phyloP scores from a whole-genome alignment of 2,329 filamentous ascomycete genomes.

The Aspergillus persii region DNA sequence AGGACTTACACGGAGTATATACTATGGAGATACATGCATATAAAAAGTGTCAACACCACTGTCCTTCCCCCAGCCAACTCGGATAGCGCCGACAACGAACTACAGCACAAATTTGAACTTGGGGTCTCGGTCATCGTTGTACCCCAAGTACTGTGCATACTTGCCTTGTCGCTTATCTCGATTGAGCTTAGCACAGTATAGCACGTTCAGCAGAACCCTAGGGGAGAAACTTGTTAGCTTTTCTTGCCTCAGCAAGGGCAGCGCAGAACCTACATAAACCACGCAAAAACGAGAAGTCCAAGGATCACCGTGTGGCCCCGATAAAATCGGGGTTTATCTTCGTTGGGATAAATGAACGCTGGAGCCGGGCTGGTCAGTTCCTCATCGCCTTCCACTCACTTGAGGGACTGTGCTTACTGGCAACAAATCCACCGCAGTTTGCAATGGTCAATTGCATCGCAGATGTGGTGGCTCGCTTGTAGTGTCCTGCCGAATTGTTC shows the following conservation, averaged over 20 bases:
- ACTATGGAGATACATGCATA: no score
- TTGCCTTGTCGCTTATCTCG: constrained; percentile 60
- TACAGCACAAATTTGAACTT: constrained; percentile 60
- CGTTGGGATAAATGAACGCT: constrained; percentile 61
- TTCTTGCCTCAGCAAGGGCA: not conserved
- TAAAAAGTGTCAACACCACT: not conserved
- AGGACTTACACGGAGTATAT: no score
- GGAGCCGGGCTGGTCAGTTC: constrained; percentile 11
- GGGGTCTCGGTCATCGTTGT: constrained; percentile 63
- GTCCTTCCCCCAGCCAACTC: not conserved
- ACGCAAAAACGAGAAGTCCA: constrained; percentile 59
- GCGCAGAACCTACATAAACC: constrained; percentile 57
- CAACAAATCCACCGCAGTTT: constrained; percentile 66
- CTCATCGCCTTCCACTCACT: not conserved
- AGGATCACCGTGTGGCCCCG: constrained; percentile 62
- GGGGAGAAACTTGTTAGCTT: not conserved
- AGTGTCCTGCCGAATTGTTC: constrained; percentile 67
- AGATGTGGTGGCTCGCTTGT: constrained; percentile 66
- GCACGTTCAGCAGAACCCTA: constrained; percentile 59
- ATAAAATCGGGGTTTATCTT: constrained; percentile 57
- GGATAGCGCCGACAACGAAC: constrained; percentile 4
- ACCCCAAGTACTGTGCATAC: constrained; percentile 57
- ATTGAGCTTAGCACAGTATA: constrained; percentile 64
- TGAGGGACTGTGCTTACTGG: constrained; percentile 41
- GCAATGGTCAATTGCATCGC: constrained; percentile 65